These are phyloP conservation scores for Microbotryomycetes sp. DNA, from an alignment of 1,284 basidiomycete species.

Conservation along the genomic window DNA sequence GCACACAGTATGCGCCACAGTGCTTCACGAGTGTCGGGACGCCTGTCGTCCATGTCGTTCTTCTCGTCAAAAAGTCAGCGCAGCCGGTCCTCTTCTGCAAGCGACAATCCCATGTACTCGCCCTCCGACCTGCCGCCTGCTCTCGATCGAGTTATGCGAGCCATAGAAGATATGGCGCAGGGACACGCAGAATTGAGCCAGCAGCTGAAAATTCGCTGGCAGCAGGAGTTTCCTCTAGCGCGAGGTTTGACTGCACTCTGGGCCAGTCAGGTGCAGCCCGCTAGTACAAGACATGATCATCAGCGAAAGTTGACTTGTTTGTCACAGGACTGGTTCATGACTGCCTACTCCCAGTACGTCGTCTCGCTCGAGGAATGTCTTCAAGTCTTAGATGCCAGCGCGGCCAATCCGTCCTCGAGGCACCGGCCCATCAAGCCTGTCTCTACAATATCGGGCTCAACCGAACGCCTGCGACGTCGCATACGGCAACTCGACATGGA, in stretches of 20 bases:
- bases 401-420: slow-evolving; percentile 63
- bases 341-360: slow-evolving; percentile 85
- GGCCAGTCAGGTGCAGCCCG: slow-evolving; percentile 78
- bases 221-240: slow-evolving; percentile 44
- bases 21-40: no score
- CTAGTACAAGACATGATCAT: no score
- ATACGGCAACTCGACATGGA: slow-evolving; percentile 59
- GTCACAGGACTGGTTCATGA: slow-evolving; percentile 74
- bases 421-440: slow-evolving; percentile 15
- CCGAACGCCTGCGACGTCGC: background rate
- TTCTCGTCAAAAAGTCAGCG: no score
- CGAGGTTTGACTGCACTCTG: slow-evolving; percentile 77
- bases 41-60: no score
- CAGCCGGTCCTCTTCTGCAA: no score
- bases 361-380: slow-evolving; percentile 67
- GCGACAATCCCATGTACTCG: no score
- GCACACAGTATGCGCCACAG: no score
- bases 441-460: background rate
- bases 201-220: slow-evolving; percentile 78
- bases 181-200: slow-evolving; percentile 77
- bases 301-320: slow-evolving; percentile 26
- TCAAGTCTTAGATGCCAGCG: slow-evolving; percentile 68
- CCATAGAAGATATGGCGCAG: slow-evolving; percentile 71
- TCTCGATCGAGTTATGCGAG: slow-evolving; percentile 56
- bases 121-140: background rate